Evolutionary conservation across 106 monocot genomes (phyloP).

Genomic region (Acorus gramineus): DNA sequence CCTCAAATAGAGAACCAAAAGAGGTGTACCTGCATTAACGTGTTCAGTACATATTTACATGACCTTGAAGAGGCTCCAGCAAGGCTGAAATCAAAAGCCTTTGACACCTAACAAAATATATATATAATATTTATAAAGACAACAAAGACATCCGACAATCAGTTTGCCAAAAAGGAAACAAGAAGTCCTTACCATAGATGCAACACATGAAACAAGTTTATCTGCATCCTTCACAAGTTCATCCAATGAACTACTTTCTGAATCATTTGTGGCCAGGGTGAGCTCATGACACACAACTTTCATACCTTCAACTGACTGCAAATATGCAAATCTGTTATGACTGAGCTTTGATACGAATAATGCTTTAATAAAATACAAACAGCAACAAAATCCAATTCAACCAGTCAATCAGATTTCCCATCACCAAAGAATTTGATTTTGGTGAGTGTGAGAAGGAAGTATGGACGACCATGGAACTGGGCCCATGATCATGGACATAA

Average conservation of each 20-base stretch:
- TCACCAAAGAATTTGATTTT: too few species aligned
- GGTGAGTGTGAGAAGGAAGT: too few species aligned
- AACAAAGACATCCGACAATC: neutral
- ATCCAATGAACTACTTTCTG: slow-evolving; percentile 61
- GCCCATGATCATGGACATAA: too few species aligned
- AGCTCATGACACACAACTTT: slow-evolving; percentile 96
- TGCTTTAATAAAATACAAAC: too few species aligned
- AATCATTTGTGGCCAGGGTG: slow-evolving; percentile 47
- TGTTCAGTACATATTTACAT: slow-evolving; percentile 98
- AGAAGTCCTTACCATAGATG: slow-evolving; percentile 58
- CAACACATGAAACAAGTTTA: slow-evolving; percentile 76
- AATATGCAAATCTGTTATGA: slow-evolving; percentile 2
- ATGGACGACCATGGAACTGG: too few species aligned
- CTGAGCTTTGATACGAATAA: too few species aligned
- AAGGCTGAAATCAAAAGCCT: slow-evolving; percentile 83
- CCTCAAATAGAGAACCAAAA: neutral
- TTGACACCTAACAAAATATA: slow-evolving; percentile 63
- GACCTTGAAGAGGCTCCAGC: slow-evolving; percentile 96
- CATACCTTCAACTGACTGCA: slow-evolving; percentile 99
- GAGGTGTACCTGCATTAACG: slow-evolving; percentile 80
- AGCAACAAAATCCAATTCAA: too few species aligned
- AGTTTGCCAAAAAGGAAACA: neutral
- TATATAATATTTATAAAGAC: neutral
- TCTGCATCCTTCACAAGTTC: slow-evolving; percentile 87
- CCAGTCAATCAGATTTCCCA: too few species aligned